Conservation (phyloP, 805 yeast species). For the Yarrowia yakushimensis region DNA sequence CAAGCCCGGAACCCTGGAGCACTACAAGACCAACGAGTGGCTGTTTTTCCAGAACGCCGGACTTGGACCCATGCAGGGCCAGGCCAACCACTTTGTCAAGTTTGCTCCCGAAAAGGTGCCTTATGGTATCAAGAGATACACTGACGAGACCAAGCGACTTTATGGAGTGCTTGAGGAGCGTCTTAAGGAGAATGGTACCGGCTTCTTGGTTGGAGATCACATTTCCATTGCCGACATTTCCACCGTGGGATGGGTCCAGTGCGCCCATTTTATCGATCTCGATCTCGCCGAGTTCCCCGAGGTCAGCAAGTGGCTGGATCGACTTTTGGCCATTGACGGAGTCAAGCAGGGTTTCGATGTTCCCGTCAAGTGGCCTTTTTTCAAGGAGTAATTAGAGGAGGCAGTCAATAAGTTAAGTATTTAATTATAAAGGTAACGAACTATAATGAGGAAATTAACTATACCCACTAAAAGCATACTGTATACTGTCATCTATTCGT, state of each 20-base stretch:
- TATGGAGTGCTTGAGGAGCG: slow-evolving; percentile 53
- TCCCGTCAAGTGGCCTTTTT: slow-evolving; percentile 28
- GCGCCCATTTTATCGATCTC: slow-evolving; percentile 27
- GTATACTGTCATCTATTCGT: too few relatives aligned
- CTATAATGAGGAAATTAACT: too few relatives aligned
- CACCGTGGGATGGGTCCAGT: slow-evolving; percentile 47
- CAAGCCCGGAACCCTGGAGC: slow-evolving; percentile 40
- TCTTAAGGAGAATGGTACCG: slow-evolving; percentile 45
- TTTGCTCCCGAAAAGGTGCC: slow-evolving; percentile 51
- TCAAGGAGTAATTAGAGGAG: neutral
- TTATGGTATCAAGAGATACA: slow-evolving; percentile 52
- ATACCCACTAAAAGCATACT: too few relatives aligned
- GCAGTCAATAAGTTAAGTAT: too few relatives aligned
- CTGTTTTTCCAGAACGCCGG: slow-evolving; percentile 56
- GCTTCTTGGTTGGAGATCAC: slow-evolving; percentile 59
- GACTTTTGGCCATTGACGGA: slow-evolving; percentile 85
- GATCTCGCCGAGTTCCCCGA: slow-evolving; percentile 45
- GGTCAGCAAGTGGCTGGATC: slow-evolving; percentile 85
- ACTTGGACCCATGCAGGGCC: slow-evolving; percentile 63
- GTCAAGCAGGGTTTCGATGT: slow-evolving; percentile 42
- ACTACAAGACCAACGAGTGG: slow-evolving; percentile 48
- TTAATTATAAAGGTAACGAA: too few relatives aligned
- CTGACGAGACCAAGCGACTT: slow-evolving; percentile 51
- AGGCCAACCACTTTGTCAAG: slow-evolving; percentile 47
- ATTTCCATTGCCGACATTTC: slow-evolving; percentile 55